phyloP scores from a whole-genome alignment of 176 grass and related monocot species.

The Themeda triandra region DNA sequence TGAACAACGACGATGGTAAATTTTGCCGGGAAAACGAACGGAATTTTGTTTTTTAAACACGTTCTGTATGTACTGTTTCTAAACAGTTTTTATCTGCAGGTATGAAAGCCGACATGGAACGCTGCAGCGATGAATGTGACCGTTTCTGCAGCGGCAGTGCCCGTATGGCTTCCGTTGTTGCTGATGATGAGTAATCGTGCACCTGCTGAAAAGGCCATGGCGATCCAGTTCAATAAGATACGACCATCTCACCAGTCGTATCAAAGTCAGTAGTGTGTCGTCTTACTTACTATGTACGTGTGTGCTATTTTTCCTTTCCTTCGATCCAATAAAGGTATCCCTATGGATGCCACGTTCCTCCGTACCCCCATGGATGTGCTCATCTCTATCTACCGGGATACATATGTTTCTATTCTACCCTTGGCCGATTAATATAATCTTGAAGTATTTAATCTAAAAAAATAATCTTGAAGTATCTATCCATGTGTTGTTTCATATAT shows the following conservation, averaged over 20 bases:
- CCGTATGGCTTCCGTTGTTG: background rate
- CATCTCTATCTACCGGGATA: background rate
- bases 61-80: background rate
- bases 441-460: no score
- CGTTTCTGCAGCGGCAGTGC: background rate
- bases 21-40: background rate
- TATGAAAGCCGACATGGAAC: background rate
- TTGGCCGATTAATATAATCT: background rate
- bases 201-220: background rate
- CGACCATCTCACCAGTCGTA: background rate
- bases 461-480: background rate
- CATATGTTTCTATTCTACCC: background rate
- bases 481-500: no score
- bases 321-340: background rate
- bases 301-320: background rate
- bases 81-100: background rate
- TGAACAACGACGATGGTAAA: background rate
- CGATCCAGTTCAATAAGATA: no score
- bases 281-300: no score
- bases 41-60: background rate
- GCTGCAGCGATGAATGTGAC: background rate
- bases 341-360: background rate
- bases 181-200: background rate
- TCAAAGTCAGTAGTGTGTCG: background rate
- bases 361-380: no score